These are phyloP conservation scores for Flammula alnicola DNA, from an alignment of 1,284 basidiomycete species.

Conservation along the genomic window DNA sequence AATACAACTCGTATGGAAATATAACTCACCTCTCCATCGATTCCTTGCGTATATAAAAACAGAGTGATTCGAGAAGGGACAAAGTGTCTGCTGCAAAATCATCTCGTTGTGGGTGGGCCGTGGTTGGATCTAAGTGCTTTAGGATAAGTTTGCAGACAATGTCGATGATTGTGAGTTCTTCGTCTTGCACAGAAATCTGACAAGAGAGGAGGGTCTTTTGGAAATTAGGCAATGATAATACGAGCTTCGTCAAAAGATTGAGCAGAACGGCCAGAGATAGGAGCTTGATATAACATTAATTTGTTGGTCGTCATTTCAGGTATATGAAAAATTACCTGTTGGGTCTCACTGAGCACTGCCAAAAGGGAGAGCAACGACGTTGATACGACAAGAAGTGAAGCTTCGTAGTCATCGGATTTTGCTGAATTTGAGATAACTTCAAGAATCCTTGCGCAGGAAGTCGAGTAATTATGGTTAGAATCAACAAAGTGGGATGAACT, in stretches of 20 bases:
- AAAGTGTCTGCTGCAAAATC: conserved; percentile 47
- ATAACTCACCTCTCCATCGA: conserved; percentile 45
- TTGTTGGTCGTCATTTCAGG: conserved; percentile 5
- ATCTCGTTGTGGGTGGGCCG: conserved; percentile 29
- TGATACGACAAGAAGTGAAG: conserved; percentile 37
- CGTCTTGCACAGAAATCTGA: conserved; percentile 19
- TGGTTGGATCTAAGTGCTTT: conserved; percentile 39
- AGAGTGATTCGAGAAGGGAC: conserved; percentile 56
- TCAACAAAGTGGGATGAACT: conserved; percentile 37
- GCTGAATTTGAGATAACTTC: conserved; percentile 50
- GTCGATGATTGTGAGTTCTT: conserved; percentile 39
- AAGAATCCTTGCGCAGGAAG: conserved; percentile 49
- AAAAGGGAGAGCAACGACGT: conserved; percentile 44
- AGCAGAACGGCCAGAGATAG: conserved; percentile 53
- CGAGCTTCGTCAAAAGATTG: conserved; percentile 52
- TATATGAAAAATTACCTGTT: conserved; percentile 43
- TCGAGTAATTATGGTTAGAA: conserved; percentile 39
- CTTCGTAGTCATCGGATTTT: conserved; percentile 38
- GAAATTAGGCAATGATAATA: conserved; percentile 55
- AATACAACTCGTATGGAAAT: neutral
- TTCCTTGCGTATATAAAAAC: conserved; percentile 51
- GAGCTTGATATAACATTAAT: conserved; percentile 37
- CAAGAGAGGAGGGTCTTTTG: conserved; percentile 43
- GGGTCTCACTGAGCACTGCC: conserved; percentile 35
- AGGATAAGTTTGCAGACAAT: conserved; percentile 48